Conservation (phyloP, 768 basidiomycete genomes). For the Pleurotus tuoliensis region DNA sequence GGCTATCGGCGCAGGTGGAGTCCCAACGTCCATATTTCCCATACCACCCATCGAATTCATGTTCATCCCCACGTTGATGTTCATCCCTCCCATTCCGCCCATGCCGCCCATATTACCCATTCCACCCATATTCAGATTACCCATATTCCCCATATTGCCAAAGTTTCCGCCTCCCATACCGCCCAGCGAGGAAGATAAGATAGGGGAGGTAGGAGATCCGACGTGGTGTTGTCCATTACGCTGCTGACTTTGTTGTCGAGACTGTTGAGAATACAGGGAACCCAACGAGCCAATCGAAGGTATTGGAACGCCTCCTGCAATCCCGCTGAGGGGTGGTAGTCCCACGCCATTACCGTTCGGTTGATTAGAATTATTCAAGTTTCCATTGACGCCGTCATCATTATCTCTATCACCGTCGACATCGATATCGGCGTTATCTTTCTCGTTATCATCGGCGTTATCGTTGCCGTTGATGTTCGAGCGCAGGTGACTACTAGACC, state of each 20-base stretch:
- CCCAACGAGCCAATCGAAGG: neutral
- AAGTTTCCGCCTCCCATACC: neutral
- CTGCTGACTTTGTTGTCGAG: neutral
- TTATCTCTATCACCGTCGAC: neutral
- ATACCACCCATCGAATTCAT: neutral
- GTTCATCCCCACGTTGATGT: neutral
- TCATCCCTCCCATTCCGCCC: neutral
- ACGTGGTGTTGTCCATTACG: neutral
- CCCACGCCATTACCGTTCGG: neutral
- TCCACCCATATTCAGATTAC: neutral
- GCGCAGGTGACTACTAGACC: neutral
- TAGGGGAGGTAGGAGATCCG: neutral
- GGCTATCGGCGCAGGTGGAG: constrained; percentile 5
- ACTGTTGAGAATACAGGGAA: neutral
- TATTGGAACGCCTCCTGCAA: neutral
- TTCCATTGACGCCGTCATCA: constrained; percentile 16
- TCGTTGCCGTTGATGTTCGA: neutral
- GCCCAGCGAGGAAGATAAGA: neutral
- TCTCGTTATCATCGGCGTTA: neutral
- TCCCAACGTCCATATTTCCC: no score
- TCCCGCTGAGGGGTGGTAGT: constrained; percentile 1
- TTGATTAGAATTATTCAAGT: constrained; percentile 6
- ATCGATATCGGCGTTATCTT: no score
- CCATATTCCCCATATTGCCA: neutral
- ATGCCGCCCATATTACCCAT: neutral